A percentile compares a stretch with the other conserved stretches of the same genome.
These are phyloP conservation scores for Lachancea lanzarotensis DNA, from an alignment of 805 yeast species.

Conservation along the genomic window DNA sequence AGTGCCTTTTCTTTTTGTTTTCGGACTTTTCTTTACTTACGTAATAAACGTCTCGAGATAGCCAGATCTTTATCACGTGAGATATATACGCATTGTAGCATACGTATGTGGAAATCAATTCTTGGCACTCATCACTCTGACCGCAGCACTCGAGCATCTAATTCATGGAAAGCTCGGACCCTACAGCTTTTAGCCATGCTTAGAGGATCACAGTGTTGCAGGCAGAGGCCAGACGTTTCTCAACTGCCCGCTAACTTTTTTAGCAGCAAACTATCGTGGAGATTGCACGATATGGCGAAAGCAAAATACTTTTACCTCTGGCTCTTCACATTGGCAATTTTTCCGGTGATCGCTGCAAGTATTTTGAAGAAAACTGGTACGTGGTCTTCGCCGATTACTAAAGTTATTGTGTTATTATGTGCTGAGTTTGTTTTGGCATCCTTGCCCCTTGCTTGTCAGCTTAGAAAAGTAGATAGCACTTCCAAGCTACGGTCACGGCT, in stretches of 20 bases:
- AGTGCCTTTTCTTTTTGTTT: no score
- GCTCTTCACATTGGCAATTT: background rate
- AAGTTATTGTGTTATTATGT: background rate
- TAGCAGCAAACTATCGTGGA: background rate
- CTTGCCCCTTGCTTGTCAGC: background rate
- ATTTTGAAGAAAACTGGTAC: background rate
- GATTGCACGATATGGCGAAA: background rate
- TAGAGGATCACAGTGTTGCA: no score
- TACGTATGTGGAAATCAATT: no score
- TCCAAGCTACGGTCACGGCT: background rate
- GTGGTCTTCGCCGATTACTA: background rate
- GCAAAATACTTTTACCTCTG: background rate
- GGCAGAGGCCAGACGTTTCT: no score
- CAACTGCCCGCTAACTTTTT: background rate
- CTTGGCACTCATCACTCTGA: no score
- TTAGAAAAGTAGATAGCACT: background rate
- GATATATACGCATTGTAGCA: no score
- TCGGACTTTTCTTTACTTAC: no score
- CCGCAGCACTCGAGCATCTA: no score
- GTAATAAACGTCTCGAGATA: no score
- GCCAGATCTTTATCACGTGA: no score
- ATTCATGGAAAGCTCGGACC: no score
- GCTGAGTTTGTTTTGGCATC: background rate
- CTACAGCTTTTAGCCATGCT: no score
- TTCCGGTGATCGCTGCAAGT: background rate